A percentile compares a stretch with the other conserved stretches of the same genome.
Evolutionary conservation across 371 early-diverging fungal species (phyloP).

Genomic region (Rhizopus arrhizus): DNA sequence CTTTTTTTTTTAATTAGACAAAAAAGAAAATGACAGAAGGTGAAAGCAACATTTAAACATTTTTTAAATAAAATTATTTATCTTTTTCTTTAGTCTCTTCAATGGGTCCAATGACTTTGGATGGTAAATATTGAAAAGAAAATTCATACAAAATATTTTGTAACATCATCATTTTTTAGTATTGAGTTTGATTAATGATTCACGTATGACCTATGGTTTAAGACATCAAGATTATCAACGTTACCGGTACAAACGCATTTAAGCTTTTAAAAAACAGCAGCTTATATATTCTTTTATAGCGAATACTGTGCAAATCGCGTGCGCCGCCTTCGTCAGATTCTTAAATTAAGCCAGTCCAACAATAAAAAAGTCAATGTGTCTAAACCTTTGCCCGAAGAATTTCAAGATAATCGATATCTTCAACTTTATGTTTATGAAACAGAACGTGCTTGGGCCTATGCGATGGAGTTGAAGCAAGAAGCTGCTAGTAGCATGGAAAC

Average conservation of each 20-base stretch:
- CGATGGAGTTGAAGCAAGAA: constrained; percentile 75
- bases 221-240: constrained; percentile 83
- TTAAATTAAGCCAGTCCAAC: constrained; percentile 60
- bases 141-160: neutral
- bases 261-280: neutral
- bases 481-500: constrained; percentile 59
- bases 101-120: neutral
- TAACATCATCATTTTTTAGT: constrained; percentile 32
- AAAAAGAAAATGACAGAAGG: neutral
- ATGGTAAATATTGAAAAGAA: neutral
- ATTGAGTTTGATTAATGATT: constrained; percentile 61
- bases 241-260: constrained; percentile 56
- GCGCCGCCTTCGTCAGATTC: constrained; percentile 62
- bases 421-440: constrained; percentile 67
- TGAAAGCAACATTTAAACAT: neutral
- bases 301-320: constrained; percentile 74
- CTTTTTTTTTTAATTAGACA: neutral
- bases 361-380: constrained; percentile 52
- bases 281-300: constrained; percentile 25
- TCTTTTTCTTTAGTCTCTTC: neutral
- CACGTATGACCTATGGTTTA: constrained; percentile 79
- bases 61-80: neutral
- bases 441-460: constrained; percentile 82
- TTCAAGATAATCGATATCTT: constrained; percentile 59
- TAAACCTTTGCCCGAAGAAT: constrained; percentile 50